Conservation (phyloP, 805 yeast species). For the Saccharomycopsis fermentans region DNA sequence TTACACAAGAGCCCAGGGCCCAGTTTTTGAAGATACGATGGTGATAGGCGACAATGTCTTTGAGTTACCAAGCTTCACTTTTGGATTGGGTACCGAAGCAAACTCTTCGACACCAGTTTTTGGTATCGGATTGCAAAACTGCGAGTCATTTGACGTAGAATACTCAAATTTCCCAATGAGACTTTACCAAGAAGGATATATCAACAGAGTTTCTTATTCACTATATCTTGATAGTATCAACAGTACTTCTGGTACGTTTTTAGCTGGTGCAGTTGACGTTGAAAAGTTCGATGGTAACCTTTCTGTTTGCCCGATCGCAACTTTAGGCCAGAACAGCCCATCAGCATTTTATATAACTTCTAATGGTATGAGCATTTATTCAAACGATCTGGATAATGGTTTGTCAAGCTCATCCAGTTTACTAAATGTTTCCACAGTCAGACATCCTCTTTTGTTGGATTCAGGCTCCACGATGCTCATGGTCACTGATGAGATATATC, state of each 20-base stretch:
- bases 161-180: slow-evolving; percentile 24
- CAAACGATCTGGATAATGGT: background rate
- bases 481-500: slow-evolving; percentile 28
- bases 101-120: slow-evolving; percentile 42
- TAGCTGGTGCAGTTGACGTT: slow-evolving; percentile 38
- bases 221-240: slow-evolving; percentile 30
- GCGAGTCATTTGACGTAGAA: slow-evolving; percentile 36
- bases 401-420: background rate
- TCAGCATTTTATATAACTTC: background rate
- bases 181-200: slow-evolving; percentile 31
- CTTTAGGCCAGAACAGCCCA: background rate
- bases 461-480: slow-evolving; percentile 43
- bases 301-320: slow-evolving; percentile 24
- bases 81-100: slow-evolving; percentile 6
- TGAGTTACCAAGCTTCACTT: slow-evolving; percentile 1
- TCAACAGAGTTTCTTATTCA: slow-evolving; percentile 33
- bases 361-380: background rate
- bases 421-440: background rate
- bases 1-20: slow-evolving; percentile 39
- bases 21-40: slow-evolving; percentile 48
- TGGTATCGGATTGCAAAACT: slow-evolving; percentile 60
- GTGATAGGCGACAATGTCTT: slow-evolving; percentile 21
- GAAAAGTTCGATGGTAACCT: slow-evolving; percentile 31
- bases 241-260: slow-evolving; percentile 26
- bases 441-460: slow-evolving; percentile 36